A percentile compares a stretch with the other conserved stretches of the same genome.
phyloP scores from a whole-genome alignment of 345 rosid species.

The Pseudoturritis turrita region DNA sequence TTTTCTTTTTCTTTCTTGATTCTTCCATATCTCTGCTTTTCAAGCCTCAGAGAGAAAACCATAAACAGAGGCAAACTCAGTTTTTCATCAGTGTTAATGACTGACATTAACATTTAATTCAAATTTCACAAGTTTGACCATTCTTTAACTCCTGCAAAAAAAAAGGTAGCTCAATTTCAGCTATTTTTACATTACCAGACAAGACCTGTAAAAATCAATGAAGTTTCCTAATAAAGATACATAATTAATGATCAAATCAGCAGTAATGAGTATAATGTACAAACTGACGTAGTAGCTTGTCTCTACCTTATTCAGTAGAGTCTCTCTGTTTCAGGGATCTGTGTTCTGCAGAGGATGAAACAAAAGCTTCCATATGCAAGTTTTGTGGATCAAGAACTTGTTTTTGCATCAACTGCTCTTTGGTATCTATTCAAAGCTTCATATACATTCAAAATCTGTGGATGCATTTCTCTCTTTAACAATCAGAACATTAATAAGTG shows the following conservation, averaged over 20 bases:
- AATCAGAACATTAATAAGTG: not conserved
- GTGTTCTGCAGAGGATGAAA: not conserved
- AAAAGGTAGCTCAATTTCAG: not conserved
- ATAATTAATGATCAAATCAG: not conserved
- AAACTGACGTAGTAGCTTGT: not conserved
- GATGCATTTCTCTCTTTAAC: slow-evolving; percentile 10
- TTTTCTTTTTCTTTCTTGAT: slow-evolving; percentile 8
- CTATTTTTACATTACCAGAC: not conserved
- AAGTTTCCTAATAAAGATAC: not conserved
- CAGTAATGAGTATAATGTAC: not conserved
- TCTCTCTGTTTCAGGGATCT: slow-evolving; percentile 6
- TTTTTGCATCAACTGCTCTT: not conserved
- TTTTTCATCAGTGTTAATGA: slow-evolving; percentile 14
- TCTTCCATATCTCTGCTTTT: slow-evolving; percentile 19
- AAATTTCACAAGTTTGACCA: slow-evolving; percentile 4
- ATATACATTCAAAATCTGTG: not conserved
- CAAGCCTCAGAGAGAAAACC: slow-evolving; percentile 21
- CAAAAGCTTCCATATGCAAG: no score
- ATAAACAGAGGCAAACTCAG: slow-evolving; percentile 20
- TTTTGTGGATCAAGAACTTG: no score
- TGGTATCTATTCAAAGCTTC: not conserved
- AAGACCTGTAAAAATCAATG: not conserved
- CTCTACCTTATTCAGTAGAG: not conserved
- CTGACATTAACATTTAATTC: slow-evolving; percentile 22
- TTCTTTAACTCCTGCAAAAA: slow-evolving; percentile 10